Conservation (phyloP, 768 basidiomycete genomes). For the Megacollybia marginata region DNA sequence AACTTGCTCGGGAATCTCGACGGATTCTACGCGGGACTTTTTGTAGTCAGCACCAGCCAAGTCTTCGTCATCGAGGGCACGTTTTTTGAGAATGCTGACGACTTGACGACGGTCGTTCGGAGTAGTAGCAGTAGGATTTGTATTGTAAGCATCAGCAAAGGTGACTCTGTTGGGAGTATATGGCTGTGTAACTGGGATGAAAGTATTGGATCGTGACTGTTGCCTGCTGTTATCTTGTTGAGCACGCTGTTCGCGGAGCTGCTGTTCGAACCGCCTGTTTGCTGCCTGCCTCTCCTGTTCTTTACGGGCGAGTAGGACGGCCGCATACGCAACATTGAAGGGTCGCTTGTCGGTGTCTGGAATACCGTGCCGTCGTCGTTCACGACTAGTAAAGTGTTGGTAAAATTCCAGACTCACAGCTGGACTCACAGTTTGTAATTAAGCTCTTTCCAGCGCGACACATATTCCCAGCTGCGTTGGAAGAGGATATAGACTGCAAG, state of each 20-base stretch:
- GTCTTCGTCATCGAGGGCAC: constrained; percentile 31
- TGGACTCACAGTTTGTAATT: constrained; percentile 54
- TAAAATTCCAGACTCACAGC: background rate
- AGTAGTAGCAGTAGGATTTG: constrained; percentile 12
- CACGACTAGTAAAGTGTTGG: constrained; percentile 36
- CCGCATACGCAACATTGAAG: constrained; percentile 84
- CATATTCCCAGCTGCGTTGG: constrained; percentile 34
- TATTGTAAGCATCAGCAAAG: constrained; percentile 31
- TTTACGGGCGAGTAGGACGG: constrained; percentile 49
- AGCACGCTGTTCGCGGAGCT: constrained; percentile 6
- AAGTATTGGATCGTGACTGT: background rate
- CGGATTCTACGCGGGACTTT: constrained; percentile 45
- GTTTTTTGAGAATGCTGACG: constrained; percentile 24
- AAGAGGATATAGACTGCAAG: constrained; percentile 28
- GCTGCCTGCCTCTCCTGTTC: constrained; percentile 40
- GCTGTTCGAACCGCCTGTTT: constrained; percentile 14
- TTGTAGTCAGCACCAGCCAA: constrained; percentile 39
- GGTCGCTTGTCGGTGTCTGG: constrained; percentile 78
- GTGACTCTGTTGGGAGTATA: constrained; percentile 13
- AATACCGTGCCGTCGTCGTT: constrained; percentile 74
- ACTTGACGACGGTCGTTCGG: constrained; percentile 24
- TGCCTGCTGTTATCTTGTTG: constrained; percentile 12
- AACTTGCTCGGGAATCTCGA: too few relatives aligned
- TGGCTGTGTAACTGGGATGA: background rate
- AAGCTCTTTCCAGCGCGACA: constrained; percentile 55